These are phyloP conservation scores for Adiantum capillusveneris DNA, from an alignment of 75 land plant genomes.

Conservation along the genomic window DNA sequence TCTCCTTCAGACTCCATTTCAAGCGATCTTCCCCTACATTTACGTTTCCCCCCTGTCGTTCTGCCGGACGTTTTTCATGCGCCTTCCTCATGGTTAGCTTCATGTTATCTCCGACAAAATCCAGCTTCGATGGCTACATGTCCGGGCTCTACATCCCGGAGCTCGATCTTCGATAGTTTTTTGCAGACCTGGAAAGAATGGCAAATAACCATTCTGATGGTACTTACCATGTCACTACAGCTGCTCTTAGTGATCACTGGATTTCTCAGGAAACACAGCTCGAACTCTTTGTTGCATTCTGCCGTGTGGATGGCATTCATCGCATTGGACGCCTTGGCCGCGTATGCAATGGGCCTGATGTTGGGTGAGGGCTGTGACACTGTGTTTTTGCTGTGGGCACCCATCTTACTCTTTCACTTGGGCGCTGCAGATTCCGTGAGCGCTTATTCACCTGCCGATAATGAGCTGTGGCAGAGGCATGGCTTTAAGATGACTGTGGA, in stretches of 20 bases:
- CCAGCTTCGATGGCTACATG: not conserved
- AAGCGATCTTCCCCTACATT: too few species aligned
- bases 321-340: constrained; percentile 4
- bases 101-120: not conserved
- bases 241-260: not conserved
- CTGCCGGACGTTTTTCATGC: too few species aligned
- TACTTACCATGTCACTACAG: constrained; percentile 8
- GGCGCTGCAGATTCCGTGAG: constrained; percentile 9
- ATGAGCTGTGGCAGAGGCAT: constrained; percentile 12
- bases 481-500: constrained; percentile 1
- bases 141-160: not conserved
- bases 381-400: constrained; percentile 8
- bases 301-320: constrained; percentile 9
- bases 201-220: constrained; percentile 2
- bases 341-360: constrained; percentile 10
- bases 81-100: too few species aligned
- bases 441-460: constrained; percentile 12
- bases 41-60: too few species aligned
- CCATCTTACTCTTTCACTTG: constrained; percentile 10
- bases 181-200: not conserved
- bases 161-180: not conserved
- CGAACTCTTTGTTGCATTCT: not conserved
- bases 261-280: not conserved
- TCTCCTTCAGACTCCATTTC: too few species aligned
- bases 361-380: not conserved